These are phyloP conservation scores for Daldinia sp. DNA, from an alignment of 2,329 filamentous ascomycete species.

Conservation along the genomic window DNA sequence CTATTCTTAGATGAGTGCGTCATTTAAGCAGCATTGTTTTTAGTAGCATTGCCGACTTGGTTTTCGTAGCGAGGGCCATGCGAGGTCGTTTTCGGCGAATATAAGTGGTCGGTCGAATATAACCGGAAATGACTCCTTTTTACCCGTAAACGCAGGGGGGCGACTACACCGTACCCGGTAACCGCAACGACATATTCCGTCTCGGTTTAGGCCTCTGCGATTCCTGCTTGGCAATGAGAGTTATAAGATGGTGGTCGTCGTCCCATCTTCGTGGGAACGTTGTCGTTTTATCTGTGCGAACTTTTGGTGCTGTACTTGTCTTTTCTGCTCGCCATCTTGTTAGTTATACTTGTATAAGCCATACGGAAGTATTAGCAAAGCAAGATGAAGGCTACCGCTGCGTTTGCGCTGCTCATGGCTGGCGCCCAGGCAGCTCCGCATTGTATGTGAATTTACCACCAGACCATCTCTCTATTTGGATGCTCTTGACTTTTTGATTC, in stretches of 20 bases:
- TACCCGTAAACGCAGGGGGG: constrained; percentile 26
- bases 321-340: constrained; percentile 3
- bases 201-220: constrained; percentile 25
- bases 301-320: neutral
- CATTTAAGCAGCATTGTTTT: constrained; percentile 20
- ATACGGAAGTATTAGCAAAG: neutral
- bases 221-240: neutral
- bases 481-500: no score
- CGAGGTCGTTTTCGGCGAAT: neutral
- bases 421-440: constrained; percentile 42
- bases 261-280: constrained; percentile 10
- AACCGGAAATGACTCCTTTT: constrained; percentile 34
- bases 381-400: constrained; percentile 37
- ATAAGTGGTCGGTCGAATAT: constrained; percentile 33
- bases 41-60: constrained; percentile 22
- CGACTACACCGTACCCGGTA: constrained; percentile 23
- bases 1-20: constrained; percentile 30
- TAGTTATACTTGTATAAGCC: neutral
- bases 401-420: constrained; percentile 34
- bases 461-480: no score
- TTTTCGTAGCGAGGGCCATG: neutral
- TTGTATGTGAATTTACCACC: constrained; percentile 35
- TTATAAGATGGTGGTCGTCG: constrained; percentile 32
- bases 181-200: constrained; percentile 38
- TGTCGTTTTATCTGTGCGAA: neutral